Base-by-base conservation (phyloP, 805 yeast species). In the Metschnikowia orientalis region DNA sequence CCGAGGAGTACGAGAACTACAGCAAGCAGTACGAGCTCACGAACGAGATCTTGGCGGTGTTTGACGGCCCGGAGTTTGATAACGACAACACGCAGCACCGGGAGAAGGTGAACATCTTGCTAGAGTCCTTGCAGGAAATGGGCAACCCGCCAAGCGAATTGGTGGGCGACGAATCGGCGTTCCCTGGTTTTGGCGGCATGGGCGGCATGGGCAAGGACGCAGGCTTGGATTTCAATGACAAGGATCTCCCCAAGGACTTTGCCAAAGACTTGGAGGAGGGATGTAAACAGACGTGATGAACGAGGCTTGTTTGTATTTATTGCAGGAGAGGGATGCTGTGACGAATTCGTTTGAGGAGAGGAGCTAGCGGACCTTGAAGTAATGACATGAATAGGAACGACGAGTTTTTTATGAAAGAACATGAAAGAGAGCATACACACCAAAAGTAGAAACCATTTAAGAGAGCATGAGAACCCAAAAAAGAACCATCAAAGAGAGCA, bases 101-200 rank as follows among this genome's bases (percentile, higher is more conserved):
- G 38, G 75, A 72, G 31, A 69, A 61, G 37, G 73, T 86, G 29
- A 70, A 77, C 34, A 46, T 54, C 6, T 71, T 75, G 41, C 67
- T 86, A 62, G 89, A 81, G 48, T 67, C 70, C n/a, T 64, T 79
- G 54, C 84, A 86, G 55, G 80, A 73, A 29, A 60, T 82, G 18
- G 94, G 95, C 0, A 78, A 84, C 50, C 94, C 94, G 2, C 95
- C 95, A 4, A 54, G 70, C 9, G 95, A 83, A 32, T 63, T 86
- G 22, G 75, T 81, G 40, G 84, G 82, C 17, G 80, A 73, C 41
- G 63, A 67, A 28, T 63, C 59, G 36, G 71, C 61, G 37, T 61
- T 68, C 55, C 70, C 72, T 10, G 69, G 67, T 3, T 63, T 63
- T 58, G 61, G 71, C 5, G 65, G 63, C 11, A 58, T 64, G 14